Base-by-base conservation (phyloP, 352 stramenopile species). In the Pythium aquatile region DNA sequence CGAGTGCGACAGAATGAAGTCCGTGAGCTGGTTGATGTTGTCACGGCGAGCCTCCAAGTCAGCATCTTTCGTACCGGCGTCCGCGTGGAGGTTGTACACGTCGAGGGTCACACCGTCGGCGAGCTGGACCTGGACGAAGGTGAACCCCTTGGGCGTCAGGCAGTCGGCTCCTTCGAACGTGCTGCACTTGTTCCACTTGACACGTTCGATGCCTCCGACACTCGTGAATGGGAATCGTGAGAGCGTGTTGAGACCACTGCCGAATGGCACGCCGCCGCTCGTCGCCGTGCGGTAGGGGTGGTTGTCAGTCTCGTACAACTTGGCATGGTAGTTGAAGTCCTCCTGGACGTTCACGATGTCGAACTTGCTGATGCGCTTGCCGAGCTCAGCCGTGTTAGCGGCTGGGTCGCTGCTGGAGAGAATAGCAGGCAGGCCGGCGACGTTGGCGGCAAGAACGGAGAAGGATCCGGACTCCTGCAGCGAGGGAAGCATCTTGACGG, bases 101-200 rank as follows among this genome's bases (percentile, higher is more conserved):
- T 83, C 75, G 29, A 83, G 44, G 11, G 60, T 68, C 42, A 77
- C 71, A 32, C 77, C 77, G 10, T 80, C 71, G 0, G 64, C 75
- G 48, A 86, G 57, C 55, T 83, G 63, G 51, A 86, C 59, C 37
- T 74, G 63, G 39, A 79, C 51, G 40, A 74, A 63, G 7, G 75
- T 86, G 55, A 86, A 86, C 16, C 77, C 77, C 66, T 86, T 86
- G 11, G 77, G 77, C 7, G 77, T 86, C 46, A 86, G 66, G 58
- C 77, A 86, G 65, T 86, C 77, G 44, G 69, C 66, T 10, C 75
- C 68, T 7, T 86, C 73, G 54, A 73, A 65, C 33, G 67, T 80
- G 61, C 69, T 86, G 61, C 77, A 86, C 28, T 66, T 72, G 32
- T 24, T 59, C 76, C 76, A 81, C 62, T 84, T 81, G 51, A 73